A percentile compares a stretch with the other conserved stretches of the same genome.
These are phyloP conservation scores for Candida taoyuanica DNA, from an alignment of 805 yeast species.

Conservation along the genomic window DNA sequence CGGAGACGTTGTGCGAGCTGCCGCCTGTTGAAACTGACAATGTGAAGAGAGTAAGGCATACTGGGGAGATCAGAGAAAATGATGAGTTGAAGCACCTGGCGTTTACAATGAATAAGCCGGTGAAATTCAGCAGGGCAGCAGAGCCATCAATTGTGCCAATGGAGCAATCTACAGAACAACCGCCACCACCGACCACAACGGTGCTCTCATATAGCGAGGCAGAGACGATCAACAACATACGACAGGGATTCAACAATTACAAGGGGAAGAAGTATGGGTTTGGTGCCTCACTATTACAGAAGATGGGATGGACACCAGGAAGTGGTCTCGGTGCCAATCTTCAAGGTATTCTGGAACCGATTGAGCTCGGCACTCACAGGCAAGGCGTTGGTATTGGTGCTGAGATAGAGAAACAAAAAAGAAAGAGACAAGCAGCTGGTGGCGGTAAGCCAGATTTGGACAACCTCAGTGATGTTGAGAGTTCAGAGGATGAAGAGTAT, in stretches of 20 bases:
- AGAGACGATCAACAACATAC: conserved; percentile 4
- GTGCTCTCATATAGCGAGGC: conserved; percentile 10
- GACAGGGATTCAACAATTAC: conserved; percentile 9
- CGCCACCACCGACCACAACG: conserved; percentile 22
- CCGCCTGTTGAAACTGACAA: conserved; percentile 1
- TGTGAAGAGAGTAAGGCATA: conserved; percentile 18
- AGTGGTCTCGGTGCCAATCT: conserved; percentile 74
- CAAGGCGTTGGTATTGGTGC: conserved; percentile 76
- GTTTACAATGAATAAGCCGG: conserved; percentile 1
- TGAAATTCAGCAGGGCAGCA: conserved; percentile 3
- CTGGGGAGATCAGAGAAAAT: conserved; percentile 7
- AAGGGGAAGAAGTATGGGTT: conserved; percentile 57
- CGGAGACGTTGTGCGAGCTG: conserved; percentile 7
- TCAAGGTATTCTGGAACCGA: conserved; percentile 76
- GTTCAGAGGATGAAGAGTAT: conserved; percentile 23
- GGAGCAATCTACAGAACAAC: no score
- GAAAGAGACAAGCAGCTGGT: neutral
- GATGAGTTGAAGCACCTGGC: conserved; percentile 2
- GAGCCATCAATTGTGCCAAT: no score
- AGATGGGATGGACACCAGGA: conserved; percentile 88
- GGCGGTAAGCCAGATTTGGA: conserved; percentile 2
- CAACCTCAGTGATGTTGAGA: conserved; percentile 12
- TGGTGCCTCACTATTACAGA: conserved; percentile 71
- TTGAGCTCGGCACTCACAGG: conserved; percentile 56
- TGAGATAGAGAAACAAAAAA: conserved; percentile 25